A percentile compares a stretch with the other conserved stretches of the same genome.
Evolutionary conservation across 139 green algal genomes (phyloP).

Genomic region (Micractinium conductrix): DNA sequence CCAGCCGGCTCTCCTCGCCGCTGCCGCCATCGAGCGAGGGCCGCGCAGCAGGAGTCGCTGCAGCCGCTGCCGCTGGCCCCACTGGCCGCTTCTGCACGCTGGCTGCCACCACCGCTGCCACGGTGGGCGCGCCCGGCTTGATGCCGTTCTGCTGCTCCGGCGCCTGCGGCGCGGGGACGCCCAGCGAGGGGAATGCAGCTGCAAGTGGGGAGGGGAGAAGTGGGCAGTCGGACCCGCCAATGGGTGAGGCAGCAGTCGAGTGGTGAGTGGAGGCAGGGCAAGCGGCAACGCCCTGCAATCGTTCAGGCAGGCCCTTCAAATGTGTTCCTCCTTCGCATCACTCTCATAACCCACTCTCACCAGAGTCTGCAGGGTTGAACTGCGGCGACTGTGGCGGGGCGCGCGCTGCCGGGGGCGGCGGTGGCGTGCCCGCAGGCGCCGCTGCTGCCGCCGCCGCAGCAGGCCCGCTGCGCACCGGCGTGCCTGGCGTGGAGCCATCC

Average conservation of each 20-base stretch:
- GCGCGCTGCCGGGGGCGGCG: not conserved
- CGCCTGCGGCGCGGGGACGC: not conserved
- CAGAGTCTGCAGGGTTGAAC: slow-evolving; percentile 8
- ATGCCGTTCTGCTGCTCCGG: slow-evolving; percentile 7
- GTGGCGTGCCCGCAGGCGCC: not conserved
- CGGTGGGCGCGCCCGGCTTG: slow-evolving; percentile 27
- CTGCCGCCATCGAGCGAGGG: slow-evolving; percentile 8
- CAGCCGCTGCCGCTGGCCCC: slow-evolving; percentile 19
- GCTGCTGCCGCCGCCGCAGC: not conserved
- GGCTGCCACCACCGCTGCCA: slow-evolving; percentile 22
- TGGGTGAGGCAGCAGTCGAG: no score
- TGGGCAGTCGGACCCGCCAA: no score
- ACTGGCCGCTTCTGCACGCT: slow-evolving; percentile 25
- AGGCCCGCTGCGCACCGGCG: slow-evolving; percentile 6
- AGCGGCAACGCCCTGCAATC: not conserved
- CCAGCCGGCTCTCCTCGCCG: slow-evolving; percentile 18
- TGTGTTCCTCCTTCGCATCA: no score
- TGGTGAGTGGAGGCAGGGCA: no score
- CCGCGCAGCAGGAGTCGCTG: not conserved
- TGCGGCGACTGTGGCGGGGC: slow-evolving; percentile 6
- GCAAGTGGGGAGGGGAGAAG: not conserved
- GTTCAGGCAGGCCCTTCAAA: not conserved
- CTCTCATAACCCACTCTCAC: not conserved
- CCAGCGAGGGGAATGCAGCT: slow-evolving; percentile 22
- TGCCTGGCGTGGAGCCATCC: not conserved